These are phyloP conservation scores for Pseudozyma sp. DNA, from an alignment of 1,284 basidiomycete genomes.

Conservation along the genomic window DNA sequence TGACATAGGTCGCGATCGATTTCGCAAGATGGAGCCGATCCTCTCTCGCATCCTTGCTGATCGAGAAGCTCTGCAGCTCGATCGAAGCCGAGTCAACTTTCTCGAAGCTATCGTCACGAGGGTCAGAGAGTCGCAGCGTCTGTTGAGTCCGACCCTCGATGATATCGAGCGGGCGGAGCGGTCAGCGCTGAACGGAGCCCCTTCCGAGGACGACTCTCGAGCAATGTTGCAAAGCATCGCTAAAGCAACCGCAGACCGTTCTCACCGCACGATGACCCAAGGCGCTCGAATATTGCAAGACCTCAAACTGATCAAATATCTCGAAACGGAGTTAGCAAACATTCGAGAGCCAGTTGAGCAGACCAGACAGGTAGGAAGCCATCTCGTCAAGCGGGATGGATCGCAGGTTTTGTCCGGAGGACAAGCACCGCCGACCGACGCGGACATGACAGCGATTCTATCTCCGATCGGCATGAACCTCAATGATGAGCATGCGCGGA, in stretches of 20 bases:
- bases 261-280: not conserved
- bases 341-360: not conserved
- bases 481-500: constrained; percentile 2
- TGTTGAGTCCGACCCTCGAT: constrained; percentile 11
- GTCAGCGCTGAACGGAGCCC: not conserved
- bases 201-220: not conserved
- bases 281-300: not conserved
- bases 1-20: constrained; percentile 11
- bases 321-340: constrained; percentile 9
- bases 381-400: constrained; percentile 1
- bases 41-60: constrained; percentile 7
- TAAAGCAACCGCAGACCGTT: not conserved
- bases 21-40: constrained; percentile 11
- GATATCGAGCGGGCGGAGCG: not conserved
- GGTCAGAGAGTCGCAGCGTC: not conserved
- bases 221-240: not conserved
- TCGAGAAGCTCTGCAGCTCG: not conserved
- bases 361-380: not conserved
- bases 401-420: not conserved
- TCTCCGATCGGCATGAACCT: constrained; percentile 13
- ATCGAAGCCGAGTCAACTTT: not conserved
- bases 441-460: not conserved
- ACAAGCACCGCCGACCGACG: not conserved
- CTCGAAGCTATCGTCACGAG: not conserved
- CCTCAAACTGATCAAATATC: not conserved